These are phyloP conservation scores for Fusarium nurragi DNA, from an alignment of 2,329 filamentous ascomycete genomes.

Conservation along the genomic window DNA sequence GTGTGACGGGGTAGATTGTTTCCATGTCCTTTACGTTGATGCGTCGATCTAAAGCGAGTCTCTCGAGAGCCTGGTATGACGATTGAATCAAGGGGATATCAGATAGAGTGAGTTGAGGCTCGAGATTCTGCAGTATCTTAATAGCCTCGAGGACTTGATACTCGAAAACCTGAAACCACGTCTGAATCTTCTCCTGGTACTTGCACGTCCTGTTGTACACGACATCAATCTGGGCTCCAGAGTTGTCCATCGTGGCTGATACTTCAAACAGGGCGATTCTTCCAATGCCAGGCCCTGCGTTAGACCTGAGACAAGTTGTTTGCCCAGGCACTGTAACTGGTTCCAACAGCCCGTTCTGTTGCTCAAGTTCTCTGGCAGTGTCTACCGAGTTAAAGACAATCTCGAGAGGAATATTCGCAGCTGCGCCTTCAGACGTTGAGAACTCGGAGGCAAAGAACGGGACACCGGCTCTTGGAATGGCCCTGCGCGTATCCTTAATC, in stretches of 20 bases:
- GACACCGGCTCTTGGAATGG: slow-evolving; percentile 56
- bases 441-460: slow-evolving; percentile 61
- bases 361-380: slow-evolving; percentile 58
- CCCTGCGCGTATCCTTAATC: slow-evolving; percentile 62
- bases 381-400: slow-evolving; percentile 67
- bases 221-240: slow-evolving; percentile 56
- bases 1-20: slow-evolving; percentile 59
- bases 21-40: slow-evolving; percentile 59
- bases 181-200: slow-evolving; percentile 55
- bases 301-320: slow-evolving; percentile 52
- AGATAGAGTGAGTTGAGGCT: slow-evolving; percentile 60
- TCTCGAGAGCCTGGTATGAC: slow-evolving; percentile 57
- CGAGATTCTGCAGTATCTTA: slow-evolving; percentile 51
- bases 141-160: slow-evolving; percentile 57
- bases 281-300: slow-evolving; percentile 57
- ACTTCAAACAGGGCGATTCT: slow-evolving; percentile 63
- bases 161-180: slow-evolving; percentile 61
- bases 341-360: slow-evolving; percentile 59
- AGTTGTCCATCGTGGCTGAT: slow-evolving; percentile 57
- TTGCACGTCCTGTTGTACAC: slow-evolving; percentile 55
- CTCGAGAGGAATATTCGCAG: slow-evolving; percentile 61
- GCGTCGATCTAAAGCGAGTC: slow-evolving; percentile 55
- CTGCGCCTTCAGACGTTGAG: slow-evolving; percentile 47
- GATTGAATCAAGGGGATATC: slow-evolving; percentile 60
- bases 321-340: slow-evolving; percentile 55